Base-by-base conservation (phyloP, 352 stramenopile genomes). In the Phytopythium chamaehyphon region DNA sequence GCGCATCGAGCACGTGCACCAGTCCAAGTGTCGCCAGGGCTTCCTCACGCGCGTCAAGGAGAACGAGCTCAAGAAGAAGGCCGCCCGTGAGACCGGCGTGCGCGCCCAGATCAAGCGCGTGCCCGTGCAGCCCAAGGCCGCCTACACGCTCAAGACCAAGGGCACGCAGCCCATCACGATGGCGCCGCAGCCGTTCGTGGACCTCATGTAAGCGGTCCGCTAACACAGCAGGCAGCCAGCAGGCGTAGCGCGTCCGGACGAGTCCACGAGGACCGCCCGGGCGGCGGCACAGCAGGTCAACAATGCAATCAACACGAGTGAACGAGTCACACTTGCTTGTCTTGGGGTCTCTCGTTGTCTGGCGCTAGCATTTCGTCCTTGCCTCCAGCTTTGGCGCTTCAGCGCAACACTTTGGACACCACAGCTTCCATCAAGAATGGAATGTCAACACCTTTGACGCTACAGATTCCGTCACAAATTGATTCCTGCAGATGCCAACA, bases 21-120 rank as follows among this genome's bases (percentile, higher is more conserved):
- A 95, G 62, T 99, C 96, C 61, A 98, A 98, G 85, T 99, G 96
- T 86, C 96, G 97, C 66, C 93, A 98, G 67, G 96, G 98, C 71
- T 98, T 99, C 76, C 89, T 99, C 58, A 82, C 86, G 56, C 93
- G 97, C 63, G 96, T 99, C 62, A 98, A 99, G 83, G 79, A 95
- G 57, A 99, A 99, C 83, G 97, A 99, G 74, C 74, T 90, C 40
- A 92, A 95, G 71, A 99, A 99, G 90, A 97, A 96, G 76, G 95
- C 97, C 61, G 96, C 96, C 42, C 88, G 80, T 57, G 90, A 92
- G 57, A 96, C 83, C 40, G 88, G 86, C 69, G 76, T 94, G 52
- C 84, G 83, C 62, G 73, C 96, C 33, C 78, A 93, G 62, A 90
- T 99, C 66, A 99, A 99, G 93, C 84, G 97, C 62, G 66, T 83